phyloP scores from a whole-genome alignment of 306 rosid species.

The Cyamopsis tetragonoloba region DNA sequence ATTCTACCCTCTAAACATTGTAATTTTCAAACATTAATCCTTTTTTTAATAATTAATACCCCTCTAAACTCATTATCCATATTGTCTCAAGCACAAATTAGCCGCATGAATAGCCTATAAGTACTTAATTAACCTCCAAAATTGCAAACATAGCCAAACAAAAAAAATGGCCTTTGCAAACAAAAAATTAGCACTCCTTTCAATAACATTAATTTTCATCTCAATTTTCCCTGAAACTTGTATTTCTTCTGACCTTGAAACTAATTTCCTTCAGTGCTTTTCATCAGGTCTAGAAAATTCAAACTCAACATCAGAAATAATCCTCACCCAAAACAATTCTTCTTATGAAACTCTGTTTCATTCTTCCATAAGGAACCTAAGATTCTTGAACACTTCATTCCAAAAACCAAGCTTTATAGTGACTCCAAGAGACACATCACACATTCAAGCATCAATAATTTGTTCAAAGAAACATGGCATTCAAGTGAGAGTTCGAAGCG shows the following conservation, averaged over 20 bases:
- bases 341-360: conserved; percentile 33
- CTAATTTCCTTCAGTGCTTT: conserved; percentile 18
- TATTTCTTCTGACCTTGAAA: not conserved
- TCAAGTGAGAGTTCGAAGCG: conserved; percentile 22
- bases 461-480: conserved; percentile 20
- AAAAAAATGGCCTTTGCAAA: not conserved
- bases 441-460: conserved; percentile 12
- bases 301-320: conserved; percentile 4
- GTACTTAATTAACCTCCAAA: not conserved
- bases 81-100: not conserved
- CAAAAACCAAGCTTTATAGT: conserved; percentile 45
- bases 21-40: not conserved
- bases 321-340: conserved; percentile 23
- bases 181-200: not conserved
- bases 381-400: conserved; percentile 30
- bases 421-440: conserved; percentile 21
- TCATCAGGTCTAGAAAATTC: not conserved
- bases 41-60: not conserved
- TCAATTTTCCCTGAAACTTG: conserved; percentile 3
- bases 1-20: not conserved
- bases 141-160: not conserved
- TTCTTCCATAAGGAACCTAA: conserved; percentile 35
- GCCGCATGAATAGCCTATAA: not conserved
- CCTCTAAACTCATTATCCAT: not conserved
- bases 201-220: conserved; percentile 14